Conservation (phyloP, 306 rosid genomes). For the Cucumis sativus region DNA sequence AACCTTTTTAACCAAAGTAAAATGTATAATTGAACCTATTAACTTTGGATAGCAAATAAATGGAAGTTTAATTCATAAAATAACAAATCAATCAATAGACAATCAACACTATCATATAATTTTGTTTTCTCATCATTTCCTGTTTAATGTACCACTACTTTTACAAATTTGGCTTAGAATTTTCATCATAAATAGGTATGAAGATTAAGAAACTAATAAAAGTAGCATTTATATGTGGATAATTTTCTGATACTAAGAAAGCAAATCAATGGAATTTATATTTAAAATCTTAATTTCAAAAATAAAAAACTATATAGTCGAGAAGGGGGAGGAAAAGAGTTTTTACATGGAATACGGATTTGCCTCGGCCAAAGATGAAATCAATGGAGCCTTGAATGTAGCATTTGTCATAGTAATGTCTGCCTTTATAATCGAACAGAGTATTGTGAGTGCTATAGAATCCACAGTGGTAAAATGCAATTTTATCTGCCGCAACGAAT, state of each 20-base stretch:
- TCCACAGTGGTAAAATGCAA: slow-evolving; percentile 77
- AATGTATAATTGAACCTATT: no score
- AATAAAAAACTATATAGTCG: no score
- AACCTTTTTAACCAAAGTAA: no score
- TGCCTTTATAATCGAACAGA: slow-evolving; percentile 74
- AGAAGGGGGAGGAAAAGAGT: neutral
- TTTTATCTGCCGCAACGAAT: slow-evolving; percentile 60
- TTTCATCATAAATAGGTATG: no score
- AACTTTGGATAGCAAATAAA: no score
- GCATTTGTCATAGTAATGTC: slow-evolving; percentile 65
- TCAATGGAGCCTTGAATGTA: slow-evolving; percentile 86
- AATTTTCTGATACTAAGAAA: no score
- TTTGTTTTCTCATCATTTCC: neutral
- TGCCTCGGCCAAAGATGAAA: slow-evolving; percentile 81
- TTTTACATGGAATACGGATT: slow-evolving; percentile 42
- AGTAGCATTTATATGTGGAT: no score
- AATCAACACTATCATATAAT: neutral
- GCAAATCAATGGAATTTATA: no score
- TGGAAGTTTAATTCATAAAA: neutral
- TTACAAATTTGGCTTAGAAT: no score
- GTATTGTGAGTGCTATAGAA: slow-evolving; percentile 91
- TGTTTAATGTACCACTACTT: no score
- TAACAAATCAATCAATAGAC: neutral
- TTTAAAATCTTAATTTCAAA: no score
- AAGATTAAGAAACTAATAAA: no score